Base-by-base conservation (phyloP, 371 early-diverging fungal species). In the Mucor saturninus region DNA sequence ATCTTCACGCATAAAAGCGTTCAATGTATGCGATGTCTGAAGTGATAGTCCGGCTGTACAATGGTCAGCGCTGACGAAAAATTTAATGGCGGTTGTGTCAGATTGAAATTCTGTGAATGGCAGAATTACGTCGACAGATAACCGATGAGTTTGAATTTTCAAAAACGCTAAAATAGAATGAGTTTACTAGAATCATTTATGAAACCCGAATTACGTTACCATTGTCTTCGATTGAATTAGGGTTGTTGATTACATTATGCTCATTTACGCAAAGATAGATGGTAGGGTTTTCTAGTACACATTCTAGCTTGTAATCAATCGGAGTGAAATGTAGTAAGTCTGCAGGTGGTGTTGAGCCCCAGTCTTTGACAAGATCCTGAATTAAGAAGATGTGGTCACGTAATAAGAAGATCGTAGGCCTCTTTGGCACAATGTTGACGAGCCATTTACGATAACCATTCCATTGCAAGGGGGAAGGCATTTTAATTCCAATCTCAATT, bases 301-400 rank as follows among this genome's bases (percentile, higher is more conserved):
- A 68, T 21, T 80, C 73, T 50, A 91, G 65, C 13, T 69, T 66
- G 68, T 94, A 93, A 9, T 76, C 79, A 49, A 86, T 84, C 2
- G 94, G 93, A 39, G 89, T 83, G 71, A 93, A 93, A 62, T 87
- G 82, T 0, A 85, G 72, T 48, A 86, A 68, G 32, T 88, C 86
- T 2, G 76, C 71, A 3, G 88, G 69, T 35, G 73, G 74, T 13
- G 84, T 77, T 0, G 88, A 79, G 9, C 87, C 79, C 87, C 92
- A 91, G 62, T 95, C 95, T 40, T 85, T 85, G 55, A 85, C 69
- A 11, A 92, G 63, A 68, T 95, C 95, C 69, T 88, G 88, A 21
- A 95, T 54, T 6, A 95, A 72, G 5, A 86, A 86, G n/a, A 94
- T 83, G 63, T 95, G 94, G 52, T 95, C 94, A 9, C 92, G 83